These are phyloP conservation scores for Podaxis mareebaensis DNA, from an alignment of 768 basidiomycete genomes.

Conservation along the genomic window DNA sequence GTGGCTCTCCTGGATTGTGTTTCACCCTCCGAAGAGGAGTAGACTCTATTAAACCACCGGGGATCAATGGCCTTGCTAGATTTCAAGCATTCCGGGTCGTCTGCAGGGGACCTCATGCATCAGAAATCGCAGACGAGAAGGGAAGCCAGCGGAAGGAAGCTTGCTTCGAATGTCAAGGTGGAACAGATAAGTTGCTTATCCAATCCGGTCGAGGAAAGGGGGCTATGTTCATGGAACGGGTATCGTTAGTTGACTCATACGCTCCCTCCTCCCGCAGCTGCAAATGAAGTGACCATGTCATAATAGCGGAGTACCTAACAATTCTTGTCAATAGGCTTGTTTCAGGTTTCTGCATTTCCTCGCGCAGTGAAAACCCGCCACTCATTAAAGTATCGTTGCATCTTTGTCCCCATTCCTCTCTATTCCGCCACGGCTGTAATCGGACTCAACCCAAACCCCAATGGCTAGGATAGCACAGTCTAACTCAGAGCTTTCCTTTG, in stretches of 20 bases:
- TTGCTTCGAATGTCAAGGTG: background rate
- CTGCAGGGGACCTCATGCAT: background rate
- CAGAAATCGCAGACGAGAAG: background rate
- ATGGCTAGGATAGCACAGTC: background rate
- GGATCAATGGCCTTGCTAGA: background rate
- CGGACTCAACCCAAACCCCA: background rate
- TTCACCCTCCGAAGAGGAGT: background rate
- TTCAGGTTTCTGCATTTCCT: background rate
- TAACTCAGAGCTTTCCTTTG: slow-evolving; percentile 1
- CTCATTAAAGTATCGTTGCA: too few relatives aligned
- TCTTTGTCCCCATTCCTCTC: background rate
- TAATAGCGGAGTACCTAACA: background rate
- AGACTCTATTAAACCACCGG: background rate
- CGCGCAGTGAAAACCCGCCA: too few relatives aligned
- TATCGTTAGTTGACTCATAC: too few relatives aligned
- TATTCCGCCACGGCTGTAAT: background rate
- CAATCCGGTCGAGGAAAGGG: too few relatives aligned
- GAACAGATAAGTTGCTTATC: too few relatives aligned
- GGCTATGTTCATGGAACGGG: too few relatives aligned
- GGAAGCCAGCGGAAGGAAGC: background rate
- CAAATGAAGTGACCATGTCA: background rate
- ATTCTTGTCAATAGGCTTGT: background rate
- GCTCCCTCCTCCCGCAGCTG: too few relatives aligned
- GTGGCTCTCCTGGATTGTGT: background rate
- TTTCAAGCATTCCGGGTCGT: background rate